Percentiles rank a stretch among this genome's conserved stretches.
phyloP scores from a whole-genome alignment of 1,284 basidiomycete species.

The Ustilago shanxiensis region DNA sequence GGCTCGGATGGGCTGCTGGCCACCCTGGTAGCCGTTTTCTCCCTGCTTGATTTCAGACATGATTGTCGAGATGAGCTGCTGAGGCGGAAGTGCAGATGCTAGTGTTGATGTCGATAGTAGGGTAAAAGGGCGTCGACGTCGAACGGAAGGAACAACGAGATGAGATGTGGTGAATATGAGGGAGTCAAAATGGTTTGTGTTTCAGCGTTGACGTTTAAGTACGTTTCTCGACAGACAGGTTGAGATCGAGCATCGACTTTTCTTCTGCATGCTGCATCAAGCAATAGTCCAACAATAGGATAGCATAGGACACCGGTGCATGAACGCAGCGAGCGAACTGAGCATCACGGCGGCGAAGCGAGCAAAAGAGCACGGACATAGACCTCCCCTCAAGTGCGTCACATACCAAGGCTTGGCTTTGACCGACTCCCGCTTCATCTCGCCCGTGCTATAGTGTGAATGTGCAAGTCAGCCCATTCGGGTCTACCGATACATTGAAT shows the following conservation, averaged over 20 bases:
- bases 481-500: background rate
- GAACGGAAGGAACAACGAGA: background rate
- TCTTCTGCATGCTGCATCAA: constrained; percentile 3
- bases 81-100: background rate
- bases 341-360: background rate
- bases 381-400: background rate
- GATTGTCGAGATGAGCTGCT: background rate
- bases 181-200: background rate
- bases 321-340: background rate
- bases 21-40: constrained; percentile 59
- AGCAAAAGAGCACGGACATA: background rate
- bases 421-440: background rate
- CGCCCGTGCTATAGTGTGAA: background rate
- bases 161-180: background rate
- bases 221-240: background rate
- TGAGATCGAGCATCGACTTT: background rate
- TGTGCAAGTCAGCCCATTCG: background rate
- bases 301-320: background rate
- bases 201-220: background rate
- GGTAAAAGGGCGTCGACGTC: background rate
- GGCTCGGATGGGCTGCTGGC: constrained; percentile 35
- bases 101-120: background rate
- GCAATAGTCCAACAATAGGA: too few relatives aligned
- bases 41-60: constrained; percentile 55
- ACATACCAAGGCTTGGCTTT: constrained; percentile 12